Base-by-base conservation (phyloP, 306 rosid species). In the Corylus avellana region DNA sequence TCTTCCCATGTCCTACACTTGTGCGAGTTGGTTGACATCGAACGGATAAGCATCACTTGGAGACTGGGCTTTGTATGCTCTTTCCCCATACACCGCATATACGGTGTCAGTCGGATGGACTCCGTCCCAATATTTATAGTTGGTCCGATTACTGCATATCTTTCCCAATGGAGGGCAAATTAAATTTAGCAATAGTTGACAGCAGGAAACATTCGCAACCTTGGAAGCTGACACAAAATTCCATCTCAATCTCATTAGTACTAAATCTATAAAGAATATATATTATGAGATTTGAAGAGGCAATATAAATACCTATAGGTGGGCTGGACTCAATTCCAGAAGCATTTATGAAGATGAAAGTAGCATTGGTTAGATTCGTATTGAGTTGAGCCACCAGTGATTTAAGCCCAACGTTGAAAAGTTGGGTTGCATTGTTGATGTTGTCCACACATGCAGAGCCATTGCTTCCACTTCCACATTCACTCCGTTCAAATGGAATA, bases 91-190 rank as follows among this genome's bases (percentile, higher is more conserved):
- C 1, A 12, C 10, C 63, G 4, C 14, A 18, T 1, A 9, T 25
- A 4, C 8, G 39, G 27, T 5, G 13, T 62, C 77, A 12, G 85
- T 81, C 12, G 78, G 81, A 76, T 81, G 85, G 25, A 71, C 50
- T 37, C 58, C 74, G 51, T 81, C 85, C 58, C 50, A 77, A 56
- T 51, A 82, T 13, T 3, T 3, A 56, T 63, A 53, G 12, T n/a
- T 20, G 1, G 0, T 25, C 49, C 85, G 77, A 20, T 82, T 77
- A 3, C 1, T 8, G 72, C 85, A 82, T 27, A 53, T 39, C 3
- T 7, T 27, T 64, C 61, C 56, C 11, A 7, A 1, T 13, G 67
- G 64, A 25, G 1, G 10, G 49, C 78, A 62, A 44, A 0, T 0
- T 6, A 8, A 4, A 7, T 20, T 8, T 18, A 35, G 37, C 4